Percentiles rank a stretch among this genome's conserved stretches.
These are phyloP conservation scores for Lobosporangium transversale DNA, from an alignment of 192 early-diverging fungal species.

Conservation along the genomic window DNA sequence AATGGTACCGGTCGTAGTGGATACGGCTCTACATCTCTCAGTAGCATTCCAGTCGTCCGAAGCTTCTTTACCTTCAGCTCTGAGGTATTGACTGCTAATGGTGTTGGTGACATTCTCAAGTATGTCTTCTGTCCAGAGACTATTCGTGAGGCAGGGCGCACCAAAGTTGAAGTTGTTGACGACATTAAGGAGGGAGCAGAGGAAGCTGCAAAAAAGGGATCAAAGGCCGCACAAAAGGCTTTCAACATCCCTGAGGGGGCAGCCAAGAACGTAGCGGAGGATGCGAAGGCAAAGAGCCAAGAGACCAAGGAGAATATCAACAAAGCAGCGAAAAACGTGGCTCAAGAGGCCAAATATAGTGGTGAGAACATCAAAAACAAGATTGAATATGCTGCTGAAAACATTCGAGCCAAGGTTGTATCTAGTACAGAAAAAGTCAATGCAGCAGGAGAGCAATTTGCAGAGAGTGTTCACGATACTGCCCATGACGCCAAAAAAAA, in stretches of 20 bases:
- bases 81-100: constrained; percentile 43
- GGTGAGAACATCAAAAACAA: constrained; percentile 18
- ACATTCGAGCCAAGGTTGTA: constrained; percentile 17
- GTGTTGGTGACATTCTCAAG: constrained; percentile 54
- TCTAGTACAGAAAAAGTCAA: constrained; percentile 20
- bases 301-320: constrained; percentile 2
- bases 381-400: constrained; percentile 7
- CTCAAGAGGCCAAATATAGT: background rate
- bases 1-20: constrained; percentile 4
- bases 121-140: constrained; percentile 54
- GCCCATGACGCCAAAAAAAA: constrained; percentile 6
- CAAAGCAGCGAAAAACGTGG: background rate
- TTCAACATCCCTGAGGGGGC: constrained; percentile 18
- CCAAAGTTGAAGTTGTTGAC: constrained; percentile 17
- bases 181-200: constrained; percentile 15
- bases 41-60: constrained; percentile 36
- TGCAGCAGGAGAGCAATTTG: constrained; percentile 15
- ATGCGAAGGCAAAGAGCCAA: constrained; percentile 3
- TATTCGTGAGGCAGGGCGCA: background rate
- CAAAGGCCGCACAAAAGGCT: constrained; percentile 21
- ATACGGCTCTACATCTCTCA: background rate
- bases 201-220: constrained; percentile 4
- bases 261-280: background rate
- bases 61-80: constrained; percentile 46
- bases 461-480: constrained; percentile 5